These are phyloP conservation scores for Oxalis stricta DNA, from an alignment of 441 rosid species.

Conservation along the genomic window DNA sequence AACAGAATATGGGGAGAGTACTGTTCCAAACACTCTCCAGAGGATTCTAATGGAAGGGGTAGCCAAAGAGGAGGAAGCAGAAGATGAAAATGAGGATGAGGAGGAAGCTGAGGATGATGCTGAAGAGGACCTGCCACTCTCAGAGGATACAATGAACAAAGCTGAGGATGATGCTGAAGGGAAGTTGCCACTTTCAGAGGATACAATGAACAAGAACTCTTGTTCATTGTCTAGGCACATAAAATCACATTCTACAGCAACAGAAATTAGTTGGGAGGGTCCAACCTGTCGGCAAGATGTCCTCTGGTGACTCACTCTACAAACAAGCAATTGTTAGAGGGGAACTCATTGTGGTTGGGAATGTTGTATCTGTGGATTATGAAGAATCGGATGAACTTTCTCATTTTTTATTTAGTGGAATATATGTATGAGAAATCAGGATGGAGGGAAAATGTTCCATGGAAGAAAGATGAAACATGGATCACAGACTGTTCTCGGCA, in stretches of 20 bases:
- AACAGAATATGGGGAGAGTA: conserved; percentile 85
- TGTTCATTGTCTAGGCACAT: conserved; percentile 12
- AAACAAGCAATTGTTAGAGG: conserved; percentile 41
- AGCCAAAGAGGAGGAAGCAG: conserved; percentile 42
- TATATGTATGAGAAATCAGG: conserved; percentile 59
- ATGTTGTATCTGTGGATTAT: conserved; percentile 31
- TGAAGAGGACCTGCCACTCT: conserved; percentile 15
- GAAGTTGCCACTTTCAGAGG: conserved; percentile 9
- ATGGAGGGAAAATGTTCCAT: conserved; percentile 58
- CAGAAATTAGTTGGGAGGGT: conserved; percentile 53
- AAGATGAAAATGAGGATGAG: conserved; percentile 38
- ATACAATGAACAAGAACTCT: conserved; percentile 21
- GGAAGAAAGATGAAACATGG: conserved; percentile 61
- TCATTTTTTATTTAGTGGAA: conserved; percentile 52
- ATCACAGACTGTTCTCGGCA: conserved; percentile 62
- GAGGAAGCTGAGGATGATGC: conserved; percentile 15
- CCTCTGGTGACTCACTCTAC: conserved; percentile 42
- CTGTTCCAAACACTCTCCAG: conserved; percentile 62
- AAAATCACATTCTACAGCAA: conserved; percentile 19
- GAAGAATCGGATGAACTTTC: conserved; percentile 33
- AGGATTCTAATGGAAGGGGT: conserved; percentile 34
- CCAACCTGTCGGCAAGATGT: conserved; percentile 27
- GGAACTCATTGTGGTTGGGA: conserved; percentile 43
- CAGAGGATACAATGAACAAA: conserved; percentile 14
- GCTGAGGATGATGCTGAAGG: conserved; percentile 22